Conservation (phyloP, 768 basidiomycete genomes). For the Leccinum arenicola region DNA sequence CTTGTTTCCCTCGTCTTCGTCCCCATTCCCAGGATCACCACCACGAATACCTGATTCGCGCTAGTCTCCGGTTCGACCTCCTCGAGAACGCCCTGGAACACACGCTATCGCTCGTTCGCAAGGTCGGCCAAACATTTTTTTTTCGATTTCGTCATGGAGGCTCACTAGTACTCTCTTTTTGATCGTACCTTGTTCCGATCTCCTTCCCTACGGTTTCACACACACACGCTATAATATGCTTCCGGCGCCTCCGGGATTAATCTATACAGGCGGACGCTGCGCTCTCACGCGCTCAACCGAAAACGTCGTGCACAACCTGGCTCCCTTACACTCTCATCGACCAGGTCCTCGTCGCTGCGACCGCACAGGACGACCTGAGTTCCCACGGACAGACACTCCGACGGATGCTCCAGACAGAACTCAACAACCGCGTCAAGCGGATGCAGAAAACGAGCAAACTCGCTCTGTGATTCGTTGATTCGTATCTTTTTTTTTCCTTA, state of each 20-base stretch:
- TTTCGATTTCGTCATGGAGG: not conserved
- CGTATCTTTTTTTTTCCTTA: not conserved
- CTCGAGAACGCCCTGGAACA: slow-evolving; percentile 75
- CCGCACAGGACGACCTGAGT: slow-evolving; percentile 49
- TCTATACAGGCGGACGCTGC: slow-evolving; percentile 47
- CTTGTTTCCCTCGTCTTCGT: not conserved
- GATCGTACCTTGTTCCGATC: not conserved
- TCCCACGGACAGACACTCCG: slow-evolving; percentile 40
- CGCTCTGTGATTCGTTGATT: slow-evolving; percentile 13
- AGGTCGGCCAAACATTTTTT: slow-evolving; percentile 44
- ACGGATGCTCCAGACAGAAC: slow-evolving; percentile 53
- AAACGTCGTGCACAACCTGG: slow-evolving; percentile 65
- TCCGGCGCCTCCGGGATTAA: not conserved
- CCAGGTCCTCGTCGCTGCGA: slow-evolving; percentile 69
- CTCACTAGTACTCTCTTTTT: slow-evolving; percentile 7
- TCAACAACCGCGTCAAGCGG: slow-evolving; percentile 62
- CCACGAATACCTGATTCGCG: slow-evolving; percentile 80
- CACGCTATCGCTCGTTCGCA: slow-evolving; percentile 65
- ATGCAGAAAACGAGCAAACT: slow-evolving; percentile 62
- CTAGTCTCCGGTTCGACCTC: slow-evolving; percentile 75
- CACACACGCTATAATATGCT: not conserved
- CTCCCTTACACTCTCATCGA: slow-evolving; percentile 83
- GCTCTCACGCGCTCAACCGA: slow-evolving; percentile 50
- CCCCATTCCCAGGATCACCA: slow-evolving; percentile 50
- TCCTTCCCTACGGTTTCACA: not conserved